Evolutionary conservation across 139 green algal genomes (phyloP), one percentile per base, ranked within the genome.

Genomic region (Desmodesmus armatus): DNA sequence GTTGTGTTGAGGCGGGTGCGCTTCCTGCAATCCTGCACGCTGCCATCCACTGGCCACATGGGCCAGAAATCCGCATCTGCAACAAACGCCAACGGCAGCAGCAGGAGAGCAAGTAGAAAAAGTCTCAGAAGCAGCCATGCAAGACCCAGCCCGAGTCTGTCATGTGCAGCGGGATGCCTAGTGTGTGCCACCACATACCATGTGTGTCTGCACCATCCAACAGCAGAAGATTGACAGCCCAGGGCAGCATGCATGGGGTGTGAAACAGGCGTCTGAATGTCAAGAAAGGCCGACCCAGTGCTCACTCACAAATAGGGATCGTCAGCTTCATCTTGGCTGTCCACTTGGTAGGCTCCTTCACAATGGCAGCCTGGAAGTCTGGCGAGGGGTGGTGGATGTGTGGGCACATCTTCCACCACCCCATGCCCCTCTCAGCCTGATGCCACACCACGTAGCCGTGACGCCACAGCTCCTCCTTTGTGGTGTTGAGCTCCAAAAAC

Each of bases 391-490:
- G 62, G 13, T 71, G 27, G n/a, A 17, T 9, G 29, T 71, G 62
- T 11, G 62, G 62, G 9, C 11, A 15, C 11, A 71, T 17, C 62
- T 37, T 71, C n/a, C 29, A 71, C n/a, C n/a, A n/a, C n/a, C n/a
- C n/a, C n/a, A 71, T 19, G 11, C 62, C 62, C 11, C n/a, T 13
- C n/a, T 19, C 19, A 9, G 29, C n/a, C 13, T 41, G n/a, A 19
- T 41, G 29, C n/a, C 29, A 71, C 27, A 35, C 27, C 29, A 71
- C 13, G n/a, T n/a, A n/a, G n/a, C n/a, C n/a, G n/a, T n/a, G n/a
- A n/a, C n/a, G n/a, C n/a, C n/a, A n/a, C n/a, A 71, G 62, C 62
- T 71, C 62, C 62, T 71, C n/a, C 17, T 37, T 71, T 41, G 29
- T 37, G 11, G n/a, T 19, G 29, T 37, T 35, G 13, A 17, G 29